Conservation (phyloP, 2,329 filamentous ascomycete genomes). For the Endoconidiophora laricicola region DNA sequence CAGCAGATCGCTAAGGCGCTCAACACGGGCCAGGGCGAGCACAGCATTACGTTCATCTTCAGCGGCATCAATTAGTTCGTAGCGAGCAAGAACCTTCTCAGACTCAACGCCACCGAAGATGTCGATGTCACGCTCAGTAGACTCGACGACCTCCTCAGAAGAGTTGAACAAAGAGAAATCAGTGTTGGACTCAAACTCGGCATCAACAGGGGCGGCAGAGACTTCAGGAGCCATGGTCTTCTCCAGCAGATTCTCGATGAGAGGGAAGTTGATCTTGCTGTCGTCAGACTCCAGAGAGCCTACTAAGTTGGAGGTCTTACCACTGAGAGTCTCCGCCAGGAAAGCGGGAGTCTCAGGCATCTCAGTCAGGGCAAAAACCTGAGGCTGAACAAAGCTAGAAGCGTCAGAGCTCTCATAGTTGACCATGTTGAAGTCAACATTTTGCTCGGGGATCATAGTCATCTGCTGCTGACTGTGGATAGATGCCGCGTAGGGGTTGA, state of each 20-base stretch:
- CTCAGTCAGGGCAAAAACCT: slow-evolving; percentile 58
- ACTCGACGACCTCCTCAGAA: slow-evolving; percentile 19
- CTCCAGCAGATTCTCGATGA: slow-evolving; percentile 32
- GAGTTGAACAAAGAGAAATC: slow-evolving; percentile 45
- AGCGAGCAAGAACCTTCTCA: slow-evolving; percentile 47
- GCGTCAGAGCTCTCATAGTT: slow-evolving; percentile 30
- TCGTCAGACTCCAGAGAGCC: slow-evolving; percentile 27
- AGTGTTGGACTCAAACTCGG: slow-evolving; percentile 45
- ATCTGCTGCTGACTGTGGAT: slow-evolving; percentile 48
- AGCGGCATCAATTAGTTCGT: slow-evolving; percentile 45
- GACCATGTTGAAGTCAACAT: slow-evolving; percentile 60
- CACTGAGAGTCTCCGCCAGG: slow-evolving; percentile 50
- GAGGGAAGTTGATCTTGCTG: slow-evolving; percentile 39
- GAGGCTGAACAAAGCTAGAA: slow-evolving; percentile 42
- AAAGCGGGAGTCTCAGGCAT: slow-evolving; percentile 46
- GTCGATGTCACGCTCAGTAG: slow-evolving; percentile 27
- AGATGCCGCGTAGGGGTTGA: slow-evolving; percentile 41
- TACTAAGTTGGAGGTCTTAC: slow-evolving; percentile 46
- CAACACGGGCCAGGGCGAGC: slow-evolving; percentile 32
- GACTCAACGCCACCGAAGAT: slow-evolving; percentile 38
- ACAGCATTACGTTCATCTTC: slow-evolving; percentile 30
- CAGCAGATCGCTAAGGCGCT: slow-evolving; percentile 26
- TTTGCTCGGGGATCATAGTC: slow-evolving; percentile 68
- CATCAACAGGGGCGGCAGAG: slow-evolving; percentile 23
- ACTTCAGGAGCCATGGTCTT: slow-evolving; percentile 20